These are phyloP conservation scores for Pseudogymnoascus sp. DNA, from an alignment of 2,329 filamentous ascomycete genomes.

Conservation along the genomic window DNA sequence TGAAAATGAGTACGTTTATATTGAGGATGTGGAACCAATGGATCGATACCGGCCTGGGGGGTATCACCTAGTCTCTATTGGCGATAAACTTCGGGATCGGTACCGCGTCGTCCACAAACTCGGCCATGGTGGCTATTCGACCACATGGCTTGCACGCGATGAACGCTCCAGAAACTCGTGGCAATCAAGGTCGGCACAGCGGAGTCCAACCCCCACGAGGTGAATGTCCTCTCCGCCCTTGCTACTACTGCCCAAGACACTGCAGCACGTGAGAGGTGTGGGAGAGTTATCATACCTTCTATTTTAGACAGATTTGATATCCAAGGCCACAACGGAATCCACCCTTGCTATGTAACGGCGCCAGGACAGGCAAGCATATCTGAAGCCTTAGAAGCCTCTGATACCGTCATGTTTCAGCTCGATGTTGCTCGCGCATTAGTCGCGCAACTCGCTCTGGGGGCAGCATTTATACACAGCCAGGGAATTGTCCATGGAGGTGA, in stretches of 20 bases:
- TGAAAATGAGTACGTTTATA: background rate
- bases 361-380: constrained; percentile 21
- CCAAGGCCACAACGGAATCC: constrained; percentile 22
- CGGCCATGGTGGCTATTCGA: constrained; percentile 34
- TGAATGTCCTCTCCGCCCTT: background rate
- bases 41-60: constrained; percentile 17
- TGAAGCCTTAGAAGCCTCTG: constrained; percentile 22
- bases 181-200: background rate
- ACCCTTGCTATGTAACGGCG: constrained; percentile 21
- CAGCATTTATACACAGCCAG: constrained; percentile 23
- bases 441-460: constrained; percentile 22
- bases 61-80: constrained; percentile 18
- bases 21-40: constrained; percentile 17
- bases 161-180: background rate
- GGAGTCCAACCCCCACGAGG: background rate
- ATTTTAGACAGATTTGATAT: constrained; percentile 19
- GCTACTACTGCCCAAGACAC: background rate
- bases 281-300: background rate
- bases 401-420: constrained; percentile 18
- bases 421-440: constrained; percentile 21
- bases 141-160: constrained; percentile 35
- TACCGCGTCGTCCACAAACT: constrained; percentile 36
- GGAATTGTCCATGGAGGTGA: constrained; percentile 18
- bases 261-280: background rate
- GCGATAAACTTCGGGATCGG: constrained; percentile 27